Evolutionary conservation across 1,139 yeast genomes (phyloP).

Genomic region (Debaryomyces nepalensis): DNA sequence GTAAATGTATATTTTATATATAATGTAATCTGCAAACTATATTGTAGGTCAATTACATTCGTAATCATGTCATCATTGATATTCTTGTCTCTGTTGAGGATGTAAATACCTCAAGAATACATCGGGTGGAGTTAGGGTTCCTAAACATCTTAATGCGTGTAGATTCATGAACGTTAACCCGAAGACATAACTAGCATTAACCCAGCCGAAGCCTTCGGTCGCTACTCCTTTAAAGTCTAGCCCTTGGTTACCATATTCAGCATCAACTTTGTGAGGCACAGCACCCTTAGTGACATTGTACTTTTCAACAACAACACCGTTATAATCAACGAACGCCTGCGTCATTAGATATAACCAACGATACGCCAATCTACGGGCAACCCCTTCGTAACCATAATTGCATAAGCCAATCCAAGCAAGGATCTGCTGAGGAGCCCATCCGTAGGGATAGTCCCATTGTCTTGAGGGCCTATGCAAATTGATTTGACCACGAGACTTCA

Average conservation of each 20-base stretch:
- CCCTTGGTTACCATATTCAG: conserved; percentile 98
- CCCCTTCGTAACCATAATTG: conserved; percentile 71
- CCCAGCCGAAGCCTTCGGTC: conserved; percentile 98
- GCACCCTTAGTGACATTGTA: conserved; percentile 85
- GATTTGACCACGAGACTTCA: conserved; percentile 72
- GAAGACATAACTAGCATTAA: conserved; percentile 79
- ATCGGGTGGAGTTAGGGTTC: conserved; percentile 80
- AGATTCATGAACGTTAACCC: conserved; percentile 74
- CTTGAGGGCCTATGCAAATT: conserved; percentile 77
- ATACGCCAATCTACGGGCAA: conserved; percentile 74
- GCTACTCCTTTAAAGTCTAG: conserved; percentile 92
- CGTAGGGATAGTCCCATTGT: conserved; percentile 98
- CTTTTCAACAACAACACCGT: conserved; percentile 95
- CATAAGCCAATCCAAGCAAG: conserved; percentile 88
- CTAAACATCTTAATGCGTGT: conserved; percentile 77
- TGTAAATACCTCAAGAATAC: conserved; percentile 62
- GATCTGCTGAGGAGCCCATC: conserved; percentile 99
- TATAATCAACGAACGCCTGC: conserved; percentile 88
- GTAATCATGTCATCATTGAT: conserved; percentile 17
- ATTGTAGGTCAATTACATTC: not conserved
- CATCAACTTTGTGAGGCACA: conserved; percentile 90
- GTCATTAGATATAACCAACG: conserved; percentile 93
- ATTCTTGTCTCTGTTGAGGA: conserved; percentile 45
- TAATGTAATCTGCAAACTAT: not conserved
- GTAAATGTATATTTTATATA: not conserved